A percentile compares a stretch with the other conserved stretches of the same genome.
Evolutionary conservation across 2,329 filamentous ascomycete species (phyloP).

Genomic region (Metarhizium rileyi): DNA sequence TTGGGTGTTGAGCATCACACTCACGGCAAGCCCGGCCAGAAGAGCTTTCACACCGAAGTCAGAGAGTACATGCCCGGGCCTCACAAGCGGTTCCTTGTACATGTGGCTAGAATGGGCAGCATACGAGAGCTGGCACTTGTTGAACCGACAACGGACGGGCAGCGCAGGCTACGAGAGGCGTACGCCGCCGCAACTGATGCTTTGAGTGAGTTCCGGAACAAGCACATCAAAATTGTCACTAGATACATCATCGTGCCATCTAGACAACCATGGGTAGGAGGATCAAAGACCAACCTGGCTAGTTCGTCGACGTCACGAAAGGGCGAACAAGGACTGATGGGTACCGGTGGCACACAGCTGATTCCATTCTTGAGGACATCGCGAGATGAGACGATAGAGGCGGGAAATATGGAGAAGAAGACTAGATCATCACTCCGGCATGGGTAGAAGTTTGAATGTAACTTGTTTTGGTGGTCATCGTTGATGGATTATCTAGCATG

Average conservation of each 20-base stretch:
- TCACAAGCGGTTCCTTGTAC: slow-evolving; percentile 68
- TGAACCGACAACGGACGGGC: slow-evolving; percentile 45
- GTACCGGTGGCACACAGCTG: slow-evolving; percentile 78
- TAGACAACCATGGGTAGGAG: slow-evolving; percentile 25
- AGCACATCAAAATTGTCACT: slow-evolving; percentile 82
- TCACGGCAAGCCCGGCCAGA: slow-evolving; percentile 24
- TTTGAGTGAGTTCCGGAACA: slow-evolving; percentile 67
- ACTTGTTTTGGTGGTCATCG: no score
- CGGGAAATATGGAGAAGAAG: slow-evolving; percentile 20
- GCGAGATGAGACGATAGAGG: slow-evolving; percentile 63
- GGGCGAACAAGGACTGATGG: slow-evolving; percentile 48
- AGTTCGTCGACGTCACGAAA: slow-evolving; percentile 30
- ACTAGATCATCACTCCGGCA: no score
- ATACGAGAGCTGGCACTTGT: slow-evolving; percentile 58
- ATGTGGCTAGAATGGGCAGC: slow-evolving; percentile 60
- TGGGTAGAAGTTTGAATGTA: neutral
- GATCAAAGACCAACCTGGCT: slow-evolving; percentile 30
- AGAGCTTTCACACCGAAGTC: slow-evolving; percentile 55
- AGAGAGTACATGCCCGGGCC: slow-evolving; percentile 82
- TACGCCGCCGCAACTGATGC: slow-evolving; percentile 70
- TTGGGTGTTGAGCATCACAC: slow-evolving; percentile 68
- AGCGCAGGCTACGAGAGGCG: slow-evolving; percentile 25
- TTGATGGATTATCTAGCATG: no score
- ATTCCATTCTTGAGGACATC: slow-evolving; percentile 87
- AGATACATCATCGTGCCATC: slow-evolving; percentile 83